Base-by-base conservation (phyloP, 2,329 filamentous ascomycete genomes). In the Ophiosphaerella narmari region DNA sequence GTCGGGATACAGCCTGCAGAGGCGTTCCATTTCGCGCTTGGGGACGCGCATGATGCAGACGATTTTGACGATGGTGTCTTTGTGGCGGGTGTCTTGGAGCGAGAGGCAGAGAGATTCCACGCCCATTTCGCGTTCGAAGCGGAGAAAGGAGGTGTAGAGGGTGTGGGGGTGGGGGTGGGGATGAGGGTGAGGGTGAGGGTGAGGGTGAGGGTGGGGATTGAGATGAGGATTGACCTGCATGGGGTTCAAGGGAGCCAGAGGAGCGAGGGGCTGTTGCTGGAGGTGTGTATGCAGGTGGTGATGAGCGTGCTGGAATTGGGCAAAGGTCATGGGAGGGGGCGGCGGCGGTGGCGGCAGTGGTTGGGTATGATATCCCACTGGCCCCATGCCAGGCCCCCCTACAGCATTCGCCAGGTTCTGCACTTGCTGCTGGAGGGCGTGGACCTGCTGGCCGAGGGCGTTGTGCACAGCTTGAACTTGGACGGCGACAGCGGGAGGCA, bases 1-100 rank as follows among this genome's bases (percentile, higher is more conserved):
- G 46, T 84, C 82, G 13, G 85, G 74, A 56, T 83, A 82, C 66
- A 79, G 75, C 26, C 80, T 74, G n/a, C 70, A 67, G 32, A 78
- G 75, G 49, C 74, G 71, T 44, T 73, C 71, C 31, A 82, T 78
- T 43, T 80, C 81, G 77, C 56, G 52, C 34, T 57, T 58, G 9
- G 64, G 68, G 11, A 69, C 54, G 33, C 67, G 62, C 58, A 71
- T 58, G n/a, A 72, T 72, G 33, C 68, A 71, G 21, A 74, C 66
- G 11, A 74, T 67, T 51, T 70, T 71, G 32, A 72, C 59, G 29
- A 72, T 64, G 0, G 64, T 51, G 8, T 59, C 57, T 9, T 43
- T 52, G 24, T 60, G 61, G 14, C 59, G 44, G 24, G 63, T 59
- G 35, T 70, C 71, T 39, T 65, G 62, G 16, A 74, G 59, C 7